Percentiles rank a stretch among this genome's conserved stretches.
Conservation (phyloP, 306 rosid genomes). For the Prosopis cineraria region DNA sequence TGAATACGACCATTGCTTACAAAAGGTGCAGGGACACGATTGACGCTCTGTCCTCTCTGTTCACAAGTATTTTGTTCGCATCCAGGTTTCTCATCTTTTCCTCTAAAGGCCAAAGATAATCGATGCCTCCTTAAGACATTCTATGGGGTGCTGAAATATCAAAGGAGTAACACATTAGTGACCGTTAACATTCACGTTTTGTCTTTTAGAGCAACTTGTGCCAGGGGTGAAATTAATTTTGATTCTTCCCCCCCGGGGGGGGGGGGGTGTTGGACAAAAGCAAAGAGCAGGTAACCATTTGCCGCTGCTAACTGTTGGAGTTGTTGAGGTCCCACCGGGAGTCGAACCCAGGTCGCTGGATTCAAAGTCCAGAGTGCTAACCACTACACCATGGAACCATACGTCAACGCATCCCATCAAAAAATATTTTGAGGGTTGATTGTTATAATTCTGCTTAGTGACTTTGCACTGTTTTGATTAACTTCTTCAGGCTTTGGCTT, state of each 20-base stretch:
- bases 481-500: too few relatives aligned
- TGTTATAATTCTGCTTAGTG: too few relatives aligned
- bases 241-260: too few relatives aligned
- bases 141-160: conserved; percentile 77
- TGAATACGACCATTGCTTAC: conserved; percentile 87
- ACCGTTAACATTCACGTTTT: conserved; percentile 21
- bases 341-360: conserved; percentile 37
- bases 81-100: conserved; percentile 86
- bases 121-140: conserved; percentile 91
- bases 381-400: conserved; percentile 45
- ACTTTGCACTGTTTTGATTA: too few relatives aligned
- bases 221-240: not conserved
- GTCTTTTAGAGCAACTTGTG: not conserved
- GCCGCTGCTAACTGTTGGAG: too few relatives aligned
- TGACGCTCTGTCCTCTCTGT: too few relatives aligned
- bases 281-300: too few relatives aligned
- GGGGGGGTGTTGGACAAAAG: too few relatives aligned
- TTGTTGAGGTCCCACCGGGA: conserved; percentile 47
- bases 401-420: too few relatives aligned
- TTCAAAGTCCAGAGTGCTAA: conserved; percentile 49
- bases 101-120: conserved; percentile 91
- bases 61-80: conserved; percentile 92
- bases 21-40: conserved; percentile 91
- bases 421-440: too few relatives aligned
- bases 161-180: conserved; percentile 15